Conservation (phyloP, 352 stramenopile species). For the Globisporangium lucens region DNA sequence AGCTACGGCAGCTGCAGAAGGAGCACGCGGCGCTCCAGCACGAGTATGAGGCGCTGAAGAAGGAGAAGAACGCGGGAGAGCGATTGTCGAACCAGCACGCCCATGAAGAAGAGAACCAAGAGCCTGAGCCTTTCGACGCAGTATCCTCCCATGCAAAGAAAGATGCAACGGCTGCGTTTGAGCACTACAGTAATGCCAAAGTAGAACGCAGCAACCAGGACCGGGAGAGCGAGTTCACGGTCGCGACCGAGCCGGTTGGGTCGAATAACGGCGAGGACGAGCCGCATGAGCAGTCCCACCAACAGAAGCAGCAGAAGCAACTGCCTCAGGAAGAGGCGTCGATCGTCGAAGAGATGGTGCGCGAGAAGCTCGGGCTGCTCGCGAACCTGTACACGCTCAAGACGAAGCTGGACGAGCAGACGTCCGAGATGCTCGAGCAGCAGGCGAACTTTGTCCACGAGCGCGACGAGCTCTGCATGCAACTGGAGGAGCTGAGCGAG, state of each 20-base stretch:
- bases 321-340: conserved; percentile 5
- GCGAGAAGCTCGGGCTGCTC: conserved; percentile 23
- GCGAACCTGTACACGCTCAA: conserved; percentile 26
- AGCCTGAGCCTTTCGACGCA: neutral
- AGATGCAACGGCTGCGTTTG: neutral
- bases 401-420: conserved; percentile 18
- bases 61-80: neutral
- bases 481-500: conserved; percentile 19
- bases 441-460: conserved; percentile 22
- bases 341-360: conserved; percentile 19
- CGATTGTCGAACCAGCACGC: conserved; percentile 4
- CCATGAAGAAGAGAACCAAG: neutral
- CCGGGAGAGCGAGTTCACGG: conserved; percentile 4
- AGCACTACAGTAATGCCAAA: neutral
- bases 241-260: conserved; percentile 6
- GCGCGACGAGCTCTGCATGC: conserved; percentile 16
- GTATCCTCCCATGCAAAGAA: neutral
- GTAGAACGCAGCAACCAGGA: conserved; percentile 3
- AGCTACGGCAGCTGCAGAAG: conserved; percentile 2
- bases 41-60: neutral
- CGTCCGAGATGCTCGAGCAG: conserved; percentile 17
- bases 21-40: neutral
- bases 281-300: neutral
- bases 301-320: neutral
- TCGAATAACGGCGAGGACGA: neutral